These are phyloP conservation scores for Linaria vulgaris DNA, from an alignment of 257 asterid genomes.

Conservation along the genomic window DNA sequence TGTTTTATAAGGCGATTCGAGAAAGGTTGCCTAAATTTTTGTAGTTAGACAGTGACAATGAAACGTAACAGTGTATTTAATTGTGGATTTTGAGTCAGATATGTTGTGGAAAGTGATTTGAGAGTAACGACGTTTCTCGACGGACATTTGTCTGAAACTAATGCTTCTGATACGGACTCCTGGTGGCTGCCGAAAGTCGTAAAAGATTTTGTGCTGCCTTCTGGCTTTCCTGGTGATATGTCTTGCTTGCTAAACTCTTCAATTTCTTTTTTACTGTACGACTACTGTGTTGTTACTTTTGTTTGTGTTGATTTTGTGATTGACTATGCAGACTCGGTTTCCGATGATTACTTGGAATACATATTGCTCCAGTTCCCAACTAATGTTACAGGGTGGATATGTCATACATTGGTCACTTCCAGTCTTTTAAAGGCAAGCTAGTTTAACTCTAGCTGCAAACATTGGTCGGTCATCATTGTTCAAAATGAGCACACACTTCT, in stretches of 20 bases:
- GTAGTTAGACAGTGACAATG: neutral
- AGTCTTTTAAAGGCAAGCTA: slow-evolving; percentile 90
- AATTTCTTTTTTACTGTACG: too few relatives aligned
- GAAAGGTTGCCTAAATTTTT: neutral
- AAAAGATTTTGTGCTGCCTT: slow-evolving; percentile 76
- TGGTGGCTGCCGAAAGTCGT: slow-evolving; percentile 68
- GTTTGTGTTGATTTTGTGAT: neutral
- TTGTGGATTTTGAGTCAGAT: slow-evolving; percentile 45
- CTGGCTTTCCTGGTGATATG: slow-evolving; percentile 81
- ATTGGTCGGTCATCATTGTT: slow-evolving; percentile 34
- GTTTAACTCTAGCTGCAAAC: slow-evolving; percentile 40
- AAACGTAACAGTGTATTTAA: slow-evolving; percentile 9
- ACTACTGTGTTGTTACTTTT: neutral
- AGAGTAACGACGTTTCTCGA: slow-evolving; percentile 52
- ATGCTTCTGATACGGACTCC: slow-evolving; percentile 30
- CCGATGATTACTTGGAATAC: slow-evolving; percentile 93
- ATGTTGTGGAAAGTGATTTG: slow-evolving; percentile 56
- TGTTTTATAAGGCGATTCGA: too few relatives aligned
- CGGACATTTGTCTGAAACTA: slow-evolving; percentile 36
- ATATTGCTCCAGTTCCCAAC: slow-evolving; percentile 95
- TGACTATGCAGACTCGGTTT: slow-evolving; percentile 72
- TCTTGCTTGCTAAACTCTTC: slow-evolving; percentile 8
- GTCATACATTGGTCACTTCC: slow-evolving; percentile 91
- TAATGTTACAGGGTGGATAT: slow-evolving; percentile 96
- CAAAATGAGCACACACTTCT: slow-evolving; percentile 7